Conservation (phyloP, 495 filamentous ascomycete genomes). For the Sphaerosporella brunnea region DNA sequence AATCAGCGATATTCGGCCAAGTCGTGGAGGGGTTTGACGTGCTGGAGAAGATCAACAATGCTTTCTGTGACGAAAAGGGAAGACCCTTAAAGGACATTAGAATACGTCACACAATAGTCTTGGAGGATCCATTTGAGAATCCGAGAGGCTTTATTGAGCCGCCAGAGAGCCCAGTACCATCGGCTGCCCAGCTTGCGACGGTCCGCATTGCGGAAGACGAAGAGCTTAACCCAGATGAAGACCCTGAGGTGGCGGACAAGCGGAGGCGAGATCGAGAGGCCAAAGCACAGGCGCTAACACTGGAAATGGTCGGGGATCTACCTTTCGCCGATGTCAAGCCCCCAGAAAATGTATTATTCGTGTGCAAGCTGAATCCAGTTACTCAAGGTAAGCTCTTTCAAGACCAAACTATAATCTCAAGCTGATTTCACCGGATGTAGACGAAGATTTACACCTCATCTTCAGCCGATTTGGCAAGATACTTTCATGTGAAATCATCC, state of each 20-base stretch:
- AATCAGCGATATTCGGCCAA: constrained; percentile 83
- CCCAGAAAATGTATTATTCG: constrained; percentile 91
- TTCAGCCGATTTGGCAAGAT: constrained; percentile 96
- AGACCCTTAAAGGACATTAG: constrained; percentile 80
- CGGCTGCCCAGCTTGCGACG: constrained; percentile 70
- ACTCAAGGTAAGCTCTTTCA: constrained; percentile 43
- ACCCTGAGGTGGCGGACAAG: constrained; percentile 62
- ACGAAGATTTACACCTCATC: constrained; percentile 85
- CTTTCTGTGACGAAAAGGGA: constrained; percentile 68
- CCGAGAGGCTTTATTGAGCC: constrained; percentile 58
- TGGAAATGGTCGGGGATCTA: constrained; percentile 96
- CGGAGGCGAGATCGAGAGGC: constrained; percentile 77
- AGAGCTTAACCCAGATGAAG: constrained; percentile 47
- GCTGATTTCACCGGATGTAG: constrained; percentile 32
- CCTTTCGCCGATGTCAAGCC: constrained; percentile 97
- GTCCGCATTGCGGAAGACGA: constrained; percentile 85
- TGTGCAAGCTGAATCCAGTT: constrained; percentile 96
- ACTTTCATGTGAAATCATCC: constrained; percentile 86
- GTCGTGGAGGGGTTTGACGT: constrained; percentile 87
- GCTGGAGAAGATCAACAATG: constrained; percentile 79
- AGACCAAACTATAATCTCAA: too few species aligned
- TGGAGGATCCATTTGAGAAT: constrained; percentile 79
- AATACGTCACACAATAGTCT: constrained; percentile 72
- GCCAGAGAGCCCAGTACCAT: constrained; percentile 61
- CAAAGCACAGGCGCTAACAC: constrained; percentile 76